Conservation (phyloP, 169 alveolate species). For the Eimeria falciformis region DNA sequence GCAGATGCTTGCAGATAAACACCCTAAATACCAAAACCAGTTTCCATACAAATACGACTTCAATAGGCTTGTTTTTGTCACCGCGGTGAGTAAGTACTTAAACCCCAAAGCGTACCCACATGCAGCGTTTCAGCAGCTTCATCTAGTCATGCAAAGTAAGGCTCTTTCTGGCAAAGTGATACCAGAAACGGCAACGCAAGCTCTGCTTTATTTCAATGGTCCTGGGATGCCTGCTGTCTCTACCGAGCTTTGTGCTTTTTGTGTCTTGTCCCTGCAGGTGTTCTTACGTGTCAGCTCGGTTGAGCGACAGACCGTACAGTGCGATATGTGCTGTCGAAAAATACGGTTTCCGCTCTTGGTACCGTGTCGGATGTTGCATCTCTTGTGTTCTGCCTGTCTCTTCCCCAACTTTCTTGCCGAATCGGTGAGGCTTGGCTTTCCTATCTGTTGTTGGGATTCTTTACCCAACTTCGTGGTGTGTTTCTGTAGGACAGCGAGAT, state of each 20-base stretch:
- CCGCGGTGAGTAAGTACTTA: background rate
- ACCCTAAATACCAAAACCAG: constrained; percentile 34
- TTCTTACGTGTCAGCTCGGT: constrained; percentile 36
- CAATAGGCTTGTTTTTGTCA: constrained; percentile 16
- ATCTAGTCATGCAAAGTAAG: too few species aligned
- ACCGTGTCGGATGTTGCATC: constrained; percentile 64
- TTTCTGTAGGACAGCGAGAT: too few species aligned
- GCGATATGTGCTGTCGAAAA: constrained; percentile 69
- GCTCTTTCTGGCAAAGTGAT: too few species aligned
- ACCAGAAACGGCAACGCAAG: too few species aligned
- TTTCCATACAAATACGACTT: constrained; percentile 44
- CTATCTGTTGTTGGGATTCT: too few species aligned
- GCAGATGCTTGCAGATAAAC: constrained; percentile 59
- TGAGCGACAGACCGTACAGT: constrained; percentile 33
- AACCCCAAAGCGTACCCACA: too few species aligned
- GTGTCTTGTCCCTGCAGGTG: constrained; percentile 28
- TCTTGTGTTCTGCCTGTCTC: constrained; percentile 68
- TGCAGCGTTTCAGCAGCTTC: too few species aligned
- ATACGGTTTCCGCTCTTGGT: constrained; percentile 72
- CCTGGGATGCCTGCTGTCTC: too few species aligned
- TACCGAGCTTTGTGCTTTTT: too few species aligned
- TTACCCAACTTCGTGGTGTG: too few species aligned
- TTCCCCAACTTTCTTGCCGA: constrained; percentile 49
- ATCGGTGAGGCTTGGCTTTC: background rate
- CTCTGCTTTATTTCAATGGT: too few species aligned